These are phyloP conservation scores for Phytopythium mirpurense DNA, from an alignment of 352 stramenopile species.

Conservation along the genomic window DNA sequence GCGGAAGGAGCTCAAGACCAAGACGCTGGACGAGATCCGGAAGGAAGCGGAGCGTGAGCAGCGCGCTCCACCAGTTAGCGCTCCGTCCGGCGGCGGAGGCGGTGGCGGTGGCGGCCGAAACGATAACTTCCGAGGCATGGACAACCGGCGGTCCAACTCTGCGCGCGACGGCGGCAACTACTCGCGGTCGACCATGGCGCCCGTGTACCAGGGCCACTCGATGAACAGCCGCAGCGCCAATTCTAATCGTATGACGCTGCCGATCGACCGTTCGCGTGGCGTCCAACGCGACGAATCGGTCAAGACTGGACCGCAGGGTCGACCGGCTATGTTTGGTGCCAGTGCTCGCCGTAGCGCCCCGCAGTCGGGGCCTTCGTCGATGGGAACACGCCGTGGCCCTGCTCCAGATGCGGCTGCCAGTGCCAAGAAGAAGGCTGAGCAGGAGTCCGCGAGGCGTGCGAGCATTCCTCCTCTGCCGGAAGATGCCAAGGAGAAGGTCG, in stretches of 20 bases:
- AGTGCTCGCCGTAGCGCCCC: slow-evolving; percentile 10
- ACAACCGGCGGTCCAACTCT: slow-evolving; percentile 41
- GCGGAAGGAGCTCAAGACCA: slow-evolving; percentile 93
- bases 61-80: slow-evolving; percentile 49
- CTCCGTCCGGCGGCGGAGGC: slow-evolving; percentile 28
- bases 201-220: slow-evolving; percentile 50
- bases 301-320: slow-evolving; percentile 50
- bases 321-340: slow-evolving; percentile 41
- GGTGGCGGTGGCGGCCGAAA: slow-evolving; percentile 22
- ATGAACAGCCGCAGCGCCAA: slow-evolving; percentile 33
- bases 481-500: slow-evolving; percentile 56
- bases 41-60: slow-evolving; percentile 90
- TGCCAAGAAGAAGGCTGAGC: slow-evolving; percentile 24
- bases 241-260: slow-evolving; percentile 39
- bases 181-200: slow-evolving; percentile 44
- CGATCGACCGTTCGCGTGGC: slow-evolving; percentile 20
- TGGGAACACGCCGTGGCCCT: not conserved
- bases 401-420: slow-evolving; percentile 4
- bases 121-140: slow-evolving; percentile 28
- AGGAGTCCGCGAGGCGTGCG: slow-evolving; percentile 18
- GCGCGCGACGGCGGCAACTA: slow-evolving; percentile 48
- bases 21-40: slow-evolving; percentile 93
- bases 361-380: not conserved
- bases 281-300: slow-evolving; percentile 59
- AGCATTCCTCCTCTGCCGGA: slow-evolving; percentile 46